Evolutionary conservation across 306 rosid genomes (phyloP).

Genomic region (Parietaria judaica): DNA sequence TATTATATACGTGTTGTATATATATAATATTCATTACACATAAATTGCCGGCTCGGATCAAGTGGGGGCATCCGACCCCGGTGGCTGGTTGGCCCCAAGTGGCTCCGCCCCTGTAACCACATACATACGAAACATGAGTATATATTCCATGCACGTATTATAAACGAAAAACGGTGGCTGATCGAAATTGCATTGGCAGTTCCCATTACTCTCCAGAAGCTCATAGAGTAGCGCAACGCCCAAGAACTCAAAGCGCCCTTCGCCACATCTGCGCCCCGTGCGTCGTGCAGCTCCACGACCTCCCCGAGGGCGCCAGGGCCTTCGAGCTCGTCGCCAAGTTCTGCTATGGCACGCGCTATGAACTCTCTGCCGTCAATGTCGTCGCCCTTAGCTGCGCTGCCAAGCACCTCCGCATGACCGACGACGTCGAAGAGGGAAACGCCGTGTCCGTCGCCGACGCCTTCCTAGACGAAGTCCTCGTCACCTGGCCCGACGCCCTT

Average conservation of each 20-base stretch:
- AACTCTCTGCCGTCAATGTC: conserved; percentile 52
- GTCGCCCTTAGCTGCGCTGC: conserved; percentile 77
- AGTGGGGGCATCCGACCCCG: no score
- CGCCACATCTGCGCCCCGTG: conserved; percentile 26
- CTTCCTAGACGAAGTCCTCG: conserved; percentile 49
- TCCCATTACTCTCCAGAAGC: conserved; percentile 75
- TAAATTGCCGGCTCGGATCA: no score
- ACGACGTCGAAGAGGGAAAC: conserved; percentile 61
- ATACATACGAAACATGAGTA: no score
- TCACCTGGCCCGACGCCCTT: conserved; percentile 64
- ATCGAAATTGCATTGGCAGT: conserved; percentile 29
- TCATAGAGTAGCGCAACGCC: conserved; percentile 38
- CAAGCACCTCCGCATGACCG: conserved; percentile 66
- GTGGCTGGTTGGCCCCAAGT: no score
- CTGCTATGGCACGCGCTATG: conserved; percentile 59
- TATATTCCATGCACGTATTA: no score
- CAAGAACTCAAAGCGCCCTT: conserved; percentile 34
- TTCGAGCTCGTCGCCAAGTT: conserved; percentile 60
- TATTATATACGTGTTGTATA: no score
- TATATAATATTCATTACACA: no score
- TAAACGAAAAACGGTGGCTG: no score
- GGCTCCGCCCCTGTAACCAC: no score
- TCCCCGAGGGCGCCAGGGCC: conserved; percentile 74
- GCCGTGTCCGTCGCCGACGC: conserved; percentile 41
- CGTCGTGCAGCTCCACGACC: conserved; percentile 48